Evolutionary conservation across 352 stramenopile species (phyloP).

Genomic region (Globisporangium cederbergense): DNA sequence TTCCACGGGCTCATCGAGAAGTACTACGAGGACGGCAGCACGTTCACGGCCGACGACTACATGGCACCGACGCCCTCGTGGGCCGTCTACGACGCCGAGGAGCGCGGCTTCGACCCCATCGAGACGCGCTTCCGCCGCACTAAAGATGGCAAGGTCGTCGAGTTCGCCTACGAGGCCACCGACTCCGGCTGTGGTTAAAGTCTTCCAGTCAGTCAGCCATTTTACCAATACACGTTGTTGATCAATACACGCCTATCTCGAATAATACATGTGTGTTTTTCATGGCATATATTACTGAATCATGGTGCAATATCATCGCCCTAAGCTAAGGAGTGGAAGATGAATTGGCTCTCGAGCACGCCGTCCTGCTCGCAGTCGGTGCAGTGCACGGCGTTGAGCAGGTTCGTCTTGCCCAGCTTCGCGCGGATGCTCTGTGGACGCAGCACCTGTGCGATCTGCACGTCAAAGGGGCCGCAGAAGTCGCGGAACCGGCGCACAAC

Average conservation of each 20-base stretch:
- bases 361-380: constrained; percentile 91
- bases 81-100: constrained; percentile 93
- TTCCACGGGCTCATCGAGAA: constrained; percentile 90
- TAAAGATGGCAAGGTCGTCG: constrained; percentile 85
- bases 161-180: constrained; percentile 80
- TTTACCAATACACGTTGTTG: not conserved
- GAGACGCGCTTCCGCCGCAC: constrained; percentile 90
- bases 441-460: constrained; percentile 88
- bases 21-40: constrained; percentile 78
- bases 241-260: not conserved
- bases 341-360: constrained; percentile 86
- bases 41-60: constrained; percentile 95
- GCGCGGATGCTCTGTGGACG: constrained; percentile 81
- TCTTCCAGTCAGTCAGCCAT: too few relatives aligned
- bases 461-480: constrained; percentile 85
- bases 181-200: constrained; percentile 80
- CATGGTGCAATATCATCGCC: not conserved
- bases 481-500: constrained; percentile 76
- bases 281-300: not conserved
- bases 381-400: constrained; percentile 91
- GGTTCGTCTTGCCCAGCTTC: constrained; percentile 77
- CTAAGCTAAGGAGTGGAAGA: constrained; percentile 62
- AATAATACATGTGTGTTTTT: not conserved
- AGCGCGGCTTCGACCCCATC: constrained; percentile 96
- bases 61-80: constrained; percentile 92